A percentile compares a stretch with the other conserved stretches of the same genome.
Evolutionary conservation across 78 protist genomes (phyloP).

Genomic region (Bodo saltans): DNA sequence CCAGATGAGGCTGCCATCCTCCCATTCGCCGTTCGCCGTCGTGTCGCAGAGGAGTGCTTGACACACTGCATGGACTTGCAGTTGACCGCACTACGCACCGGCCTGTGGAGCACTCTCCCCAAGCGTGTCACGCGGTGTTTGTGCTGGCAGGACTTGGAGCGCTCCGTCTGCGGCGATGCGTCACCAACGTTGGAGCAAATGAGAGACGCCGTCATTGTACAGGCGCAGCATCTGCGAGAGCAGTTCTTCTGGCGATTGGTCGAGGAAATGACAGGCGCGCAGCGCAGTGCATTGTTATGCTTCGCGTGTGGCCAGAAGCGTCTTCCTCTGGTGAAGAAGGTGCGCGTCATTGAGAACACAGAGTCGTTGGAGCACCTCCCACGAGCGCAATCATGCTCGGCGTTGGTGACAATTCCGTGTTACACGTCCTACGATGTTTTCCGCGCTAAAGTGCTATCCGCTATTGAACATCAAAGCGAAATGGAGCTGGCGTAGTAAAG

Average conservation of each 20-base stretch:
- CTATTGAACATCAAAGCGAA: no score
- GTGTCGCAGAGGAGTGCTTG: not conserved
- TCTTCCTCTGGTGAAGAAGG: not conserved
- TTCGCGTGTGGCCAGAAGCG: not conserved
- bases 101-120: not conserved
- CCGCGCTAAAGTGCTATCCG: no score
- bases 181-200: not conserved
- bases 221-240: no score
- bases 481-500: no score
- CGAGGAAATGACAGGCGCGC: not conserved
- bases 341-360: not conserved
- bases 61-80: not conserved
- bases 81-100: not conserved
- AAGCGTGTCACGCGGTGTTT: not conserved
- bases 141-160: not conserved
- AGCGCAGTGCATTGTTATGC: not conserved
- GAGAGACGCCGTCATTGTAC: not conserved
- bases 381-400: not conserved
- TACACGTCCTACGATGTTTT: not conserved
- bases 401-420: not conserved
- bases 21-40: not conserved
- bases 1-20: no score
- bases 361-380: not conserved
- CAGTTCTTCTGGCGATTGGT: not conserved
- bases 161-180: not conserved